Conservation (phyloP, 352 stramenopile species). For the Phytophthora megakarya region DNA sequence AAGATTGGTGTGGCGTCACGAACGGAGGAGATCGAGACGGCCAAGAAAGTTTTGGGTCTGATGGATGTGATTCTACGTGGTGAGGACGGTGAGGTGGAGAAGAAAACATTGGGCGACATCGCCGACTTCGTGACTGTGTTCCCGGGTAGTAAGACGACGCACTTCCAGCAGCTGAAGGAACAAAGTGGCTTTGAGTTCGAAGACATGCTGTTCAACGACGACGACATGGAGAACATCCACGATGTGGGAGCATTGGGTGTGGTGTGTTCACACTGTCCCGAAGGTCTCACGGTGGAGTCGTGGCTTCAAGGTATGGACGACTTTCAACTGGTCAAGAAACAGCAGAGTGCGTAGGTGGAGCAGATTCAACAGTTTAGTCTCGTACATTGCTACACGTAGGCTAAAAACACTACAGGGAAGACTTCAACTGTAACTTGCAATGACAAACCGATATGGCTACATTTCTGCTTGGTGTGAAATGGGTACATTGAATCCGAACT, state of each 20-base stretch:
- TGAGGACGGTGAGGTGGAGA: slow-evolving; percentile 11
- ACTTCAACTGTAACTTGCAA: background rate
- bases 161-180: slow-evolving; percentile 91
- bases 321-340: slow-evolving; percentile 59
- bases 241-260: slow-evolving; percentile 42
- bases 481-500: background rate
- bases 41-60: slow-evolving; percentile 61
- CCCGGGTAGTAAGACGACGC: slow-evolving; percentile 81
- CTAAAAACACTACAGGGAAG: background rate
- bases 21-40: slow-evolving; percentile 73
- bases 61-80: slow-evolving; percentile 47
- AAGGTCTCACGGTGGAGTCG: slow-evolving; percentile 64
- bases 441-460: background rate
- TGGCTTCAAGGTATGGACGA: slow-evolving; percentile 74
- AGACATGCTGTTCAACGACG: slow-evolving; percentile 97
- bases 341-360: slow-evolving; percentile 5
- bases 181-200: slow-evolving; percentile 64
- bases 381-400: slow-evolving; percentile 1
- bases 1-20: slow-evolving; percentile 70
- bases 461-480: background rate
- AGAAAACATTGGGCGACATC: slow-evolving; percentile 52
- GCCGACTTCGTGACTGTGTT: slow-evolving; percentile 81
- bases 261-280: slow-evolving; percentile 15
- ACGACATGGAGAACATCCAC: slow-evolving; percentile 21
- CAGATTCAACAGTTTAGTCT: background rate